Evolutionary conservation across 805 yeast genomes (phyloP).

Genomic region (Blastobotrys chiropterorum): DNA sequence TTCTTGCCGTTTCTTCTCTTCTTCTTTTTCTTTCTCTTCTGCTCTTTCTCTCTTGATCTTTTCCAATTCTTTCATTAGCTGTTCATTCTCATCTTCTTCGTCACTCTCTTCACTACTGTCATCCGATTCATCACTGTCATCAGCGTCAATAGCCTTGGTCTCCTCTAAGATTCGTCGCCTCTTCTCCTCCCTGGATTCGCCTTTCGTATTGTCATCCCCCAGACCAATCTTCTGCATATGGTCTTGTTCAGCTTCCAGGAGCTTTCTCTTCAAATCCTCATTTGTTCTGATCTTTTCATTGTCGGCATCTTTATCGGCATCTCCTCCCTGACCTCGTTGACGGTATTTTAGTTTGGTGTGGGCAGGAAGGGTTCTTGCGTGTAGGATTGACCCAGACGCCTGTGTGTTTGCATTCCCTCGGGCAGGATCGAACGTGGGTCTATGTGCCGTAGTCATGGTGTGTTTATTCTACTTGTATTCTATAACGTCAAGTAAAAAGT

Average conservation of each 20-base stretch:
- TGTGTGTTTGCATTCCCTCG: constrained; percentile 44
- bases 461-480: no score
- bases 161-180: constrained; percentile 13
- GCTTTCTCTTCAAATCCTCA: constrained; percentile 22
- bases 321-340: constrained; percentile 31
- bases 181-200: constrained; percentile 12
- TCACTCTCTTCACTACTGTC: constrained; percentile 18
- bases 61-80: constrained; percentile 29
- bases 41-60: constrained; percentile 31
- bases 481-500: no score
- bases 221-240: constrained; percentile 12
- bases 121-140: constrained; percentile 17
- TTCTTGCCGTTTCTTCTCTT: constrained; percentile 15
- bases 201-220: constrained; percentile 13
- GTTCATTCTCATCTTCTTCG: constrained; percentile 30
- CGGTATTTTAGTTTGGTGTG: constrained; percentile 49
- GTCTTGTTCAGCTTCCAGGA: constrained; percentile 20
- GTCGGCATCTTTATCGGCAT: constrained; percentile 20
- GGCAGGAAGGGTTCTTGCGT: constrained; percentile 49
- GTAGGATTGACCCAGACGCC: constrained; percentile 42
- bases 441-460: constrained; percentile 60
- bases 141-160: constrained; percentile 9
- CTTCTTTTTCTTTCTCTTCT: constrained; percentile 22
- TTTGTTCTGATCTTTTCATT: constrained; percentile 6
- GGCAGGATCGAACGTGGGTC: constrained; percentile 63